Evolutionary conservation across 2,329 filamentous ascomycete genomes (phyloP), one percentile per base, ranked within the genome.

Genomic region (Macrophomina pseudophaseolina): DNA sequence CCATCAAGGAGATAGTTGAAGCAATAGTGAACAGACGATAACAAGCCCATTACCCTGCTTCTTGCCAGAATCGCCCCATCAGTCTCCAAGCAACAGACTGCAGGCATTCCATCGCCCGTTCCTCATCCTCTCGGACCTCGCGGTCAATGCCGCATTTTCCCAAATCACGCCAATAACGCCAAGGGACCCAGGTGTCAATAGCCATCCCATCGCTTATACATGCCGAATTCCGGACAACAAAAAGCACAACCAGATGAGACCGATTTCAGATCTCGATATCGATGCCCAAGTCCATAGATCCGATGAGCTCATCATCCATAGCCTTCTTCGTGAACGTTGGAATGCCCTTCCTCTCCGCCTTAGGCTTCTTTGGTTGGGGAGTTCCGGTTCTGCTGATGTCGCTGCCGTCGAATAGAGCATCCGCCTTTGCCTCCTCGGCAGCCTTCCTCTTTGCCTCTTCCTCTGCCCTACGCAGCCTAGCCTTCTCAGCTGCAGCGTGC

Each of bases 301-400:
- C 93, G 78, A 98, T 94, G 66, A 97, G 91, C 74, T 98, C 95
- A 75, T 98, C 95, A 69, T 97, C 94, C 83, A 91, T 90, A 66
- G 93, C 86, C 35, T 90, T 89, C 80, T 91, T 86, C 71, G 84
- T 89, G 74, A 94, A 91, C 58, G 93, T 91, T 12, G 88, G 88
- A 70, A 87, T 75, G 1, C 85, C 85, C 67, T 78, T 74, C 71
- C 81, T 80, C 49, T 79, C 77, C 78, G 86, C 87, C 79, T 86
- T 87, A 56, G 70, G 72, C 78, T 76, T 72, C 69, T 81, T 74
- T 58, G 80, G 81, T 69, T 82, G 79, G 1, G 88, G 80, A 18
- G 85, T 86, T 16, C 78, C 82, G 49, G 81, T 80, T 14, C 77
- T 81, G 72, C 77, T 84, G 68, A 72, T 79, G 67, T 81, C 81